A percentile compares a stretch with the other conserved stretches of the same genome.
phyloP scores from a whole-genome alignment of 2,329 filamentous ascomycete species.

The Colletotrichum caudatum region DNA sequence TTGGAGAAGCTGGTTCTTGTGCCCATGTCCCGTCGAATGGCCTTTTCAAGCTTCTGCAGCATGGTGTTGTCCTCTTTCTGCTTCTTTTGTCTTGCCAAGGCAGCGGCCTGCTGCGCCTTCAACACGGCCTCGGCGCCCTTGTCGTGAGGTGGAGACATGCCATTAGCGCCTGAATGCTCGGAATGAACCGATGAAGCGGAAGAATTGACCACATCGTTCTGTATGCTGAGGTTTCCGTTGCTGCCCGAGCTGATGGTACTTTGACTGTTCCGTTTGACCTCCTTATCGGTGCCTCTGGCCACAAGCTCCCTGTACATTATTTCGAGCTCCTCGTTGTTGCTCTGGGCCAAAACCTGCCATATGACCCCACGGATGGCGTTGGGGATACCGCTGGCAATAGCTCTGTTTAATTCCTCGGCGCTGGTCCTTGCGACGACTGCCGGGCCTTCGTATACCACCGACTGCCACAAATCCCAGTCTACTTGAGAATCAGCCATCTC shows the following conservation, averaged over 20 bases:
- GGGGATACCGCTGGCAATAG: slow-evolving; percentile 93
- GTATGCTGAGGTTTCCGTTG: slow-evolving; percentile 67
- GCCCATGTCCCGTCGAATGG: slow-evolving; percentile 90
- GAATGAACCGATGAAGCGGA: slow-evolving; percentile 90
- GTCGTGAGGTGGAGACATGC: slow-evolving; percentile 67
- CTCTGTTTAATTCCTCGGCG: slow-evolving; percentile 87
- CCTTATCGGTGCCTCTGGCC: slow-evolving; percentile 83
- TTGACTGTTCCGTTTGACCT: slow-evolving; percentile 72
- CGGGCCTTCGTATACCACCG: slow-evolving; percentile 93
- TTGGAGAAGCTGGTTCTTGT: slow-evolving; percentile 96
- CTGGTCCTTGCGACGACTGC: slow-evolving; percentile 89
- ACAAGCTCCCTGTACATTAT: slow-evolving; percentile 86
- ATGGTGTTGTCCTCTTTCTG: slow-evolving; percentile 81
- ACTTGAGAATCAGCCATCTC: slow-evolving; percentile 79
- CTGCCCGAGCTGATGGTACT: slow-evolving; percentile 64
- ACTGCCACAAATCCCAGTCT: slow-evolving; percentile 99
- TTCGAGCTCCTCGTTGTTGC: slow-evolving; percentile 93
- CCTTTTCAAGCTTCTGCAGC: slow-evolving; percentile 88
- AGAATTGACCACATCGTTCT: slow-evolving; percentile 77
- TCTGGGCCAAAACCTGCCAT: slow-evolving; percentile 97
- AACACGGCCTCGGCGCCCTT: slow-evolving; percentile 72
- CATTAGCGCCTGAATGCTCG: slow-evolving; percentile 74
- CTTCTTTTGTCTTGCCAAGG: slow-evolving; percentile 80
- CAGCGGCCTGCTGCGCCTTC: slow-evolving; percentile 73
- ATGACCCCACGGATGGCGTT: slow-evolving; percentile 97